phyloP scores from a whole-genome alignment of 2,329 filamentous ascomycete species.

The Colletotrichum sansevieriae region DNA sequence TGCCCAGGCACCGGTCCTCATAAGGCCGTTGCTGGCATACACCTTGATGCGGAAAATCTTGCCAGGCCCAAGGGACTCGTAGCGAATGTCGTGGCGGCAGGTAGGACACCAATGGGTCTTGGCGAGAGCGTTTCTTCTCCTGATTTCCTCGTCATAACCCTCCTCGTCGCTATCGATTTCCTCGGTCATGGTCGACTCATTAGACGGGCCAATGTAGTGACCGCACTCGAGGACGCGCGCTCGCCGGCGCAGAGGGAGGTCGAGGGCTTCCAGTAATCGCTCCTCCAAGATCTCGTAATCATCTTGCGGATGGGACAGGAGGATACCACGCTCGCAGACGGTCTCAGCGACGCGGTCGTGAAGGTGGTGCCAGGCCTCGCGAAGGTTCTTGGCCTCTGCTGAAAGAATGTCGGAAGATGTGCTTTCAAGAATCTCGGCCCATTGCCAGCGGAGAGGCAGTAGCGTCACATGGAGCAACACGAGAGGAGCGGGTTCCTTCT shows the following conservation, averaged over 20 bases:
- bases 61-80: conserved; percentile 64
- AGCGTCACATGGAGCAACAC: conserved; percentile 84
- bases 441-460: conserved; percentile 76
- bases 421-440: conserved; percentile 67
- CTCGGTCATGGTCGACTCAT: conserved; percentile 58
- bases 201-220: conserved; percentile 77
- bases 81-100: conserved; percentile 67
- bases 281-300: conserved; percentile 75
- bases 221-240: conserved; percentile 81
- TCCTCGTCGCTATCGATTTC: conserved; percentile 63
- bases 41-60: conserved; percentile 85
- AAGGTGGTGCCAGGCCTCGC: conserved; percentile 74
- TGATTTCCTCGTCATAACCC: conserved; percentile 51
- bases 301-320: conserved; percentile 82
- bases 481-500: conserved; percentile 71
- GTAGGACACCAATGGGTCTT: conserved; percentile 69
- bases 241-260: conserved; percentile 72
- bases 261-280: conserved; percentile 70
- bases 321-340: conserved; percentile 78
- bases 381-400: conserved; percentile 63
- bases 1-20: conserved; percentile 91
- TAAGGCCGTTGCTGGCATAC: conserved; percentile 94
- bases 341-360: conserved; percentile 80
- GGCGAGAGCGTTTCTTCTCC: conserved; percentile 38
- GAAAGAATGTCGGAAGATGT: conserved; percentile 56